Base-by-base conservation (phyloP, 768 basidiomycete species). In the Candolleomyces efflorescens region DNA sequence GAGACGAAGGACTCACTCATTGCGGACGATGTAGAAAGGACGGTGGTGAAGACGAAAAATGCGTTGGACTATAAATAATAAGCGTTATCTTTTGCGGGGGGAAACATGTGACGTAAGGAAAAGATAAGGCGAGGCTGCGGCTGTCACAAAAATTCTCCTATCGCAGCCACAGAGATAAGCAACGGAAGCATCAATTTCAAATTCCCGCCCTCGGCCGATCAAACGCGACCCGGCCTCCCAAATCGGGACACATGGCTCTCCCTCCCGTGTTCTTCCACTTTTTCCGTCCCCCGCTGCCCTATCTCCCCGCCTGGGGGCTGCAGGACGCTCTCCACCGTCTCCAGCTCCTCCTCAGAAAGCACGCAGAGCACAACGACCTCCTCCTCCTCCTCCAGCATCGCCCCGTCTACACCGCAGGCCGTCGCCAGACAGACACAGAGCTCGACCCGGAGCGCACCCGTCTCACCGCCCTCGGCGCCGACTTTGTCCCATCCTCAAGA, bases 391-490 rank as follows among this genome's bases (percentile, higher is more conserved):
- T 94, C 24, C 82, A 99, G 71, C 97, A 99, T 63, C 81, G 87
- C 10, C 97, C 97, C 4, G 95, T 97, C 3, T 99, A 92, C 74
- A 98, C 97, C 2, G 81, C 89, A 7, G 97, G 97, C n/a, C 84
- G 95, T 22, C 81, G 97, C 15, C 94, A 97, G 70, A 80, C 79
- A 23, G 78, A 83, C 51, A 74, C 78, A 17, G 80, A 83, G 52
- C 74, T 88, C 15, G 70, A 79, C 39, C 72, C 75, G 44, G 91
- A 96, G 56, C 75, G 76, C 24, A 54, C 69, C 39, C 84, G 90
- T 20, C 75, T 98, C n/a, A 82, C 79, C 67, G 76, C 27, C 45
- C 76, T 92, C 22, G 96, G 96, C 23, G 96, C 96, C 0, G 92
- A 97, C 67, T 95, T 95, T 65, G 82, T 90, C 39, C 74, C 83